Evolutionary conservation across 202 grass and related monocot species (phyloP), one percentile per base, ranked within the genome.

Genomic region (Tripidium arundinaceum): DNA sequence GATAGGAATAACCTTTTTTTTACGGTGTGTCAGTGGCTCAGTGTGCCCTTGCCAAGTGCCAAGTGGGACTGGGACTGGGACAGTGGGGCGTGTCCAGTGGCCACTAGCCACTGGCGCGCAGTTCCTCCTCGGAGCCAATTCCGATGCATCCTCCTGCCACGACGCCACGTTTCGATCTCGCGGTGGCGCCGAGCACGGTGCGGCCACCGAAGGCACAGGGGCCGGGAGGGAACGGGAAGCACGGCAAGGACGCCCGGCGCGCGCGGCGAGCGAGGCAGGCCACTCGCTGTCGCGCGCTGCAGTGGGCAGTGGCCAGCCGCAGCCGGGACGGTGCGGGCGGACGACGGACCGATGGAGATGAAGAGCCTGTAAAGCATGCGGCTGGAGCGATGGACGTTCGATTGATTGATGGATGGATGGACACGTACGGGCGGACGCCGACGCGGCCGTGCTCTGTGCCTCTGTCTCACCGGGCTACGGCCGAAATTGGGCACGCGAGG

Each of bases 111-210:
- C 67, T 36, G 49, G n/a, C 22, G 49, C 64, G 25, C 50, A 18
- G 78, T 37, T 7, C 18, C 66, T 31, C 29, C 2, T 31, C 29
- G 61, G 76, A 64, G 62, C 76, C 80, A 80, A 76, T 70, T 80
- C 76, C 81, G 81, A 80, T 80, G 81, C 81, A 29, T 15, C 34
- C 27, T 26, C 70, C 77, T 70, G 86, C 65, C 82, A 76, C 71
- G 37, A 55, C 49, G 87, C 87, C 87, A 89, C 77, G 82, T 89
- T 89, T 89, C 86, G 77, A 85, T 8, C 77, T 10, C 57, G 43
- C 13, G 49, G 54, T 24, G 64, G 64, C 42, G 71, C 71, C 33
- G 36, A 19, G 71, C 55, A 45, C 76, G 62, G 40, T 36, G 68
- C 76, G 68, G 55, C 22, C 64, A 19, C 46, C n/a, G 37, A 43